A percentile compares a stretch with the other conserved stretches of the same genome.
These are phyloP conservation scores for Fusarium hainanense DNA, from an alignment of 2,329 filamentous ascomycete genomes.

Conservation along the genomic window DNA sequence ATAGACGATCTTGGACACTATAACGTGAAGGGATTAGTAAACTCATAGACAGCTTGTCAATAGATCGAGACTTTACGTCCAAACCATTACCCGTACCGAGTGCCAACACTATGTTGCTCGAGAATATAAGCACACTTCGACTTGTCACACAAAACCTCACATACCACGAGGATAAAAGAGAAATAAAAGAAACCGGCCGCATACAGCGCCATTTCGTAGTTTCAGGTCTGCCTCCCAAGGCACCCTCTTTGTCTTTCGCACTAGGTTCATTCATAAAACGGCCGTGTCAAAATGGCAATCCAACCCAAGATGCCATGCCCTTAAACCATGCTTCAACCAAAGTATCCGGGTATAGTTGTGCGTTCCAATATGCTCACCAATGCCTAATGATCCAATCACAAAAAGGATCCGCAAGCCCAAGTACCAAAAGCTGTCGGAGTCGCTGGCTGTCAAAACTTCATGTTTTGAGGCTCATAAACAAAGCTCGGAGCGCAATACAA, in stretches of 20 bases:
- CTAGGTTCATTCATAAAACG: constrained; percentile 45
- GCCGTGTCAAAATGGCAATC: constrained; percentile 45
- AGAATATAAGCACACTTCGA: not conserved
- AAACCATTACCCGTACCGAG: not conserved
- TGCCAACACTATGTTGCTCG: not conserved
- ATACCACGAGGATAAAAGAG: not conserved
- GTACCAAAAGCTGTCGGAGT: constrained; percentile 42
- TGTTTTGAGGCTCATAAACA: constrained; percentile 13
- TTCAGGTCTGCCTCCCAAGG: constrained; percentile 19
- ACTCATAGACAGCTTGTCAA: constrained; percentile 11
- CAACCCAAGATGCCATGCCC: constrained; percentile 36
- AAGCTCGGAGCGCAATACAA: not conserved
- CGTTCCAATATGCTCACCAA: constrained; percentile 46
- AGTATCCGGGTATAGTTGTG: constrained; percentile 47
- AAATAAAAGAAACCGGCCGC: constrained; percentile 15
- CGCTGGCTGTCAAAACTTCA: constrained; percentile 27
- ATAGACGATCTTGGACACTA: not conserved
- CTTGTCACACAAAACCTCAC: not conserved
- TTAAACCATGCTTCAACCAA: constrained; percentile 43
- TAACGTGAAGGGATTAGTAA: not conserved
- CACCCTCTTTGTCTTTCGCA: constrained; percentile 31
- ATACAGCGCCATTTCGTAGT: constrained; percentile 35
- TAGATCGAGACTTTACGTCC: not conserved
- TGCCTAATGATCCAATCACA: constrained; percentile 43
- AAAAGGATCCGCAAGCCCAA: constrained; percentile 45